Conservation (phyloP, 257 asterid genomes). For the Linderniella brevidens region DNA sequence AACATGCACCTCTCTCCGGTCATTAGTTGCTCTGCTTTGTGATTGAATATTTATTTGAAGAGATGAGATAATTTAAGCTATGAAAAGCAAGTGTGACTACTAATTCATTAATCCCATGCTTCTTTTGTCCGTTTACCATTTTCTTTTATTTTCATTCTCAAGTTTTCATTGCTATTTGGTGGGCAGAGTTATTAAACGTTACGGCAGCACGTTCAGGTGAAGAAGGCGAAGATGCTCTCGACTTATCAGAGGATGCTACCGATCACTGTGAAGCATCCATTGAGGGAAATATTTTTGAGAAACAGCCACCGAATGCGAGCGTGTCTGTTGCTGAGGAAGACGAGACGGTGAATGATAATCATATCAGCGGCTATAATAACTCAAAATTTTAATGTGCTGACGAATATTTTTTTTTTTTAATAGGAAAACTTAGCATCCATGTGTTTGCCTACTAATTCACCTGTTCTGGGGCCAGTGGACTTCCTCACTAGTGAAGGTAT, state of each 20-base stretch:
- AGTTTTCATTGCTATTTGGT: not conserved
- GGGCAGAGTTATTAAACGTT: not conserved
- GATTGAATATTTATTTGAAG: too few species aligned
- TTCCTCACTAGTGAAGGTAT: slow-evolving; percentile 39
- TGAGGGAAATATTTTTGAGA: slow-evolving; percentile 12
- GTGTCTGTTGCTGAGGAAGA: slow-evolving; percentile 14
- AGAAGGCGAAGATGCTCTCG: slow-evolving; percentile 11
- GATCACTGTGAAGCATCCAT: slow-evolving; percentile 14
- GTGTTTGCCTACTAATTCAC: slow-evolving; percentile 52
- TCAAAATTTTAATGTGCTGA: slow-evolving; percentile 6
- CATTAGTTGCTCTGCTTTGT: slow-evolving; percentile 5
- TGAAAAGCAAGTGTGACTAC: too few species aligned
- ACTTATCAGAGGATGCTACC: slow-evolving; percentile 11
- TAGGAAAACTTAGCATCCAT: slow-evolving; percentile 31
- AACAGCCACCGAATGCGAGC: slow-evolving; percentile 7
- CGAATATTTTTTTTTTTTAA: slow-evolving; percentile 19
- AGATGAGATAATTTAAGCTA: too few species aligned
- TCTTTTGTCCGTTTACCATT: not conserved
- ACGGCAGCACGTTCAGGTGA: slow-evolving; percentile 16
- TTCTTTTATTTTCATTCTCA: not conserved
- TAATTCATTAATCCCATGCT: too few species aligned
- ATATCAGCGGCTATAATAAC: not conserved
- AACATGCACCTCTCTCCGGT: not conserved
- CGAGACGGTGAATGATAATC: slow-evolving; percentile 14
- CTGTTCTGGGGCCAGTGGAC: slow-evolving; percentile 47